Evolutionary conservation across 164 flowering plant genomes (phyloP), one percentile per base, ranked within the genome.

Genomic region (Nelumbo lutea): DNA sequence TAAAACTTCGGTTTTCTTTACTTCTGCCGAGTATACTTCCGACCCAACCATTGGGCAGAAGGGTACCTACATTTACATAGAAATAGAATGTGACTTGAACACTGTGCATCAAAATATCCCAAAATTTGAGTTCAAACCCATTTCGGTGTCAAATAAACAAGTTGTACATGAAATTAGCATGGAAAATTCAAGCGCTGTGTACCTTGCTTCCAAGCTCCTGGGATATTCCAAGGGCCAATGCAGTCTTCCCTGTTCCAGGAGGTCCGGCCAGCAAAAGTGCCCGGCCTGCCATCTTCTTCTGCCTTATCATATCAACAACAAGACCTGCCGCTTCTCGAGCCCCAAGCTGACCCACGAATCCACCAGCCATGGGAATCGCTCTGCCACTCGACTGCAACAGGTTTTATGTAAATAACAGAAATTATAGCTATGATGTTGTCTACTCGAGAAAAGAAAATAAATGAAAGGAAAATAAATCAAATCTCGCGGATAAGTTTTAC

Each of bases 1-100:
- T n/a, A 96, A 77, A 70, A 93, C 88, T 86, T 90, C 99, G 5
- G 99, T 96, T 79, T 96, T 96, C 84, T 91, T 93, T 1, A 96
- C 98, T 83, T 96, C 99, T 44, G 97, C 88, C 6, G 99, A 96
- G 78, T 93, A 96, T 38, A 96, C 98, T 79, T 96, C 98, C 42
- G 98, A 93, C 6, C 99, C 99, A 71, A 93, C 99, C 99, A 96
- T 93, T 48, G 98, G 98, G 74, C 97, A 93, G 75, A 96, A 96
- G 14, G 99, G 99, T 75, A 95, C 99, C 98, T 94, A 76, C 71
- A 74, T 46, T 59, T 8, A 3, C 60, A 43, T 67, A 27, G 51
- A 60, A 1, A 43, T 57, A 2, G 0, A 58, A 55, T 14, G 61
- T 7, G 9, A 4, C 40, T n/a, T 15, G 14, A 3, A 53, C 11